phyloP scores from a whole-genome alignment of 176 grass and related monocot genomes.

The Avena eriantha region DNA sequence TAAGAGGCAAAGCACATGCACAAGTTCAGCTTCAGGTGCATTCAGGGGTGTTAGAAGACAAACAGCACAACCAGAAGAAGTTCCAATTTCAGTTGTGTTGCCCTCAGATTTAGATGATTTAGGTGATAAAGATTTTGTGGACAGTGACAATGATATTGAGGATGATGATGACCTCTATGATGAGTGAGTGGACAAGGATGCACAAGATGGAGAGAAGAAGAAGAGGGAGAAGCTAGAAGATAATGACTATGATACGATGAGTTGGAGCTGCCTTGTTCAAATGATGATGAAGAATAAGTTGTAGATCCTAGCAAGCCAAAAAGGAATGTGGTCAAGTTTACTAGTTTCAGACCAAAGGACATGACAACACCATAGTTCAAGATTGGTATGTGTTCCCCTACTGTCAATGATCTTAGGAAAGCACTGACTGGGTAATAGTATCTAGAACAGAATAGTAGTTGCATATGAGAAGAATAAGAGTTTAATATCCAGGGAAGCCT shows the following conservation, averaged over 20 bases:
- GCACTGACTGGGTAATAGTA: background rate
- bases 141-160: background rate
- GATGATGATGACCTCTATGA: background rate
- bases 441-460: background rate
- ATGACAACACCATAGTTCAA: background rate
- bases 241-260: background rate
- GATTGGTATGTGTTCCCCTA: background rate
- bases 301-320: background rate
- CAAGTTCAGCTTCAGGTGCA: no score
- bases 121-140: background rate
- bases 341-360: background rate
- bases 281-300: background rate
- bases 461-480: background rate
- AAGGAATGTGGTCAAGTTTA: background rate
- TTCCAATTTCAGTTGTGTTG: background rate
- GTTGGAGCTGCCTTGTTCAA: background rate
- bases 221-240: background rate
- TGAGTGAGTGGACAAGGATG: background rate
- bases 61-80: background rate
- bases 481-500: background rate
- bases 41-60: background rate
- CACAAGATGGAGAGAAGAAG: background rate
- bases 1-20: no score
- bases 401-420: background rate
- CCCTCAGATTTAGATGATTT: no score